A percentile compares a stretch with the other conserved stretches of the same genome.
phyloP scores from a whole-genome alignment of 345 rosid genomes.

The Acer saccharum region DNA sequence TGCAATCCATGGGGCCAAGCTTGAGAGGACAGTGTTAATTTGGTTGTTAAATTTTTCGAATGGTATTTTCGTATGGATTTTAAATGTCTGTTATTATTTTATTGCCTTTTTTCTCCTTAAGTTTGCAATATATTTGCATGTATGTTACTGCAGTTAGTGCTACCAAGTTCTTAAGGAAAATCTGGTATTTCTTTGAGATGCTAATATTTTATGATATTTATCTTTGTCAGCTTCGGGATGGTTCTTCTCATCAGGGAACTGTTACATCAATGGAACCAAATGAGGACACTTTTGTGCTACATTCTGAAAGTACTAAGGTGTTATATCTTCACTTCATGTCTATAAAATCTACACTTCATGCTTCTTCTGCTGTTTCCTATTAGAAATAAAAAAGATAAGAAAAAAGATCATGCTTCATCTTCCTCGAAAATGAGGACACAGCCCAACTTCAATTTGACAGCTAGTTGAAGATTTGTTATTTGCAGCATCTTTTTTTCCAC shows the following conservation, averaged over 20 bases:
- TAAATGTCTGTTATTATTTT: neutral
- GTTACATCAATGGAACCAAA: slow-evolving; percentile 97
- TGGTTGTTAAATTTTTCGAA: neutral
- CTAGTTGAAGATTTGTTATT: neutral
- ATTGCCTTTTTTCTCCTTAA: neutral
- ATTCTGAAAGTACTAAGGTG: slow-evolving; percentile 75
- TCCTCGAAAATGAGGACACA: neutral
- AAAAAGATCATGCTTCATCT: neutral
- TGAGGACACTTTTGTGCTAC: slow-evolving; percentile 74
- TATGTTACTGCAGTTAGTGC: neutral
- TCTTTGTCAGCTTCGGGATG: slow-evolving; percentile 82
- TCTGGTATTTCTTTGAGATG: neutral
- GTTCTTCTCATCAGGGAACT: slow-evolving; percentile 80
- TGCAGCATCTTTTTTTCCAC: neutral
- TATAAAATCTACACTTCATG: neutral
- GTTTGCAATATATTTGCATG: neutral
- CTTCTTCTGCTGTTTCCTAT: neutral
- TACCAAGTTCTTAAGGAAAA: neutral
- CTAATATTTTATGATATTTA: slow-evolving; percentile 14
- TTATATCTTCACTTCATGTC: slow-evolving; percentile 17
- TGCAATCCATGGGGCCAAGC: neutral
- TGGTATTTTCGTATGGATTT: neutral
- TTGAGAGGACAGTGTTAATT: neutral
- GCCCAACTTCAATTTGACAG: neutral
- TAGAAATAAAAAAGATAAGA: too few species aligned